Conservation (phyloP, 164 flowering plant species). For the Vitis amurensis region DNA sequence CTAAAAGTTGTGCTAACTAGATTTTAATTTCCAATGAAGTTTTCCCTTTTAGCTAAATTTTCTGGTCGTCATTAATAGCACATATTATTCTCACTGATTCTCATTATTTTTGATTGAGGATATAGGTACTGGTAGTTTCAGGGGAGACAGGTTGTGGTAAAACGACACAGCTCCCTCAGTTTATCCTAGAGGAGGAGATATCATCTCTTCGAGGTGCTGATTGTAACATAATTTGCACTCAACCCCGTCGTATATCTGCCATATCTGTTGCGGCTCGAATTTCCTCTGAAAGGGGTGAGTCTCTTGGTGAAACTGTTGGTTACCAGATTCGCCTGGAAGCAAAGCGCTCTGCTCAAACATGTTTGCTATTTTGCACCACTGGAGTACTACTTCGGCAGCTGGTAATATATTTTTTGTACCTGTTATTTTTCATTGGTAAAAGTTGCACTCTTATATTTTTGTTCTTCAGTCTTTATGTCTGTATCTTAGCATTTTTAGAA, state of each 20-base stretch:
- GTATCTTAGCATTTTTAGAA: not conserved
- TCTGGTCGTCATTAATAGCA: not conserved
- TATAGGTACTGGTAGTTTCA: conserved; percentile 86
- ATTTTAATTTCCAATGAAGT: too few species aligned
- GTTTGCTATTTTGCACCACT: conserved; percentile 89
- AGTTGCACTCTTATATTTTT: not conserved
- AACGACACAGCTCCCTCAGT: conserved; percentile 96
- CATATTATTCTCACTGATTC: not conserved
- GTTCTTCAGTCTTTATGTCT: not conserved
- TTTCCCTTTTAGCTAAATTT: not conserved
- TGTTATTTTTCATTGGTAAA: too few species aligned
- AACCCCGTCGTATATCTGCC: conserved; percentile 97
- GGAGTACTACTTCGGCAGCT: conserved; percentile 82
- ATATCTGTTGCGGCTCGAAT: conserved; percentile 91
- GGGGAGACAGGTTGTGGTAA: conserved; percentile 99
- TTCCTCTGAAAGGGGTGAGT: conserved; percentile 88
- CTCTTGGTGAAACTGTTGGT: conserved; percentile 90
- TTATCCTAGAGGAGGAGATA: conserved; percentile 85
- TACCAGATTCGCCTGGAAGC: conserved; percentile 94
- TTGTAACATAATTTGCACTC: conserved; percentile 92
- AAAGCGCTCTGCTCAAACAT: conserved; percentile 73
- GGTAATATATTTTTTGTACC: conserved; percentile 40
- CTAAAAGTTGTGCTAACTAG: too few species aligned
- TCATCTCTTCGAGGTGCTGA: conserved; percentile 72
- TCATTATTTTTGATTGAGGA: conserved; percentile 7